These are phyloP conservation scores for Biancaea sappan DNA, from an alignment of 306 rosid genomes.

Conservation along the genomic window DNA sequence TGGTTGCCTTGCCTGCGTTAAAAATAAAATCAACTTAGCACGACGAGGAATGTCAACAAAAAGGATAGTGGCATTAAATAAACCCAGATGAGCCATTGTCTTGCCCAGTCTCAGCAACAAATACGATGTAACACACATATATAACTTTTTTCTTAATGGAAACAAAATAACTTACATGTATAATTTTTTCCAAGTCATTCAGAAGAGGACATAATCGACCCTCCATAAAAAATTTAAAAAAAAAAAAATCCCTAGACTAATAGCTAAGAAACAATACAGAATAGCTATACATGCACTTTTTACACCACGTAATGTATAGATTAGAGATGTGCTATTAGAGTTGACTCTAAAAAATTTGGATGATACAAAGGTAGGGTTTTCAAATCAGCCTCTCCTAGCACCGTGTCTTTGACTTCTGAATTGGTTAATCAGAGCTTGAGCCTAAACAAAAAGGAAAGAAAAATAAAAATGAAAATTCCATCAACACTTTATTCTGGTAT, in stretches of 20 bases:
- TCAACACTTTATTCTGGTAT: constrained; percentile 10
- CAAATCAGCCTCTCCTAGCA: constrained; percentile 75
- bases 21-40: too few relatives aligned
- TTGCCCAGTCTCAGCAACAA: too few relatives aligned
- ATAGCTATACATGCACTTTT: constrained; percentile 54
- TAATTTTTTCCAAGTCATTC: constrained; percentile 41
- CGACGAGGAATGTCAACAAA: too few relatives aligned
- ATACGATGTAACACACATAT: too few relatives aligned
- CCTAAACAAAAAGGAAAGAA: constrained; percentile 57
- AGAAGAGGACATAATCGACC: constrained; percentile 45
- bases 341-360: constrained; percentile 48
- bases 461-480: constrained; percentile 25
- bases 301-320: constrained; percentile 46
- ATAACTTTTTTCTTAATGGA: not conserved
- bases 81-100: too few relatives aligned
- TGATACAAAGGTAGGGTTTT: constrained; percentile 15
- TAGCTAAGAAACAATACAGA: constrained; percentile 47
- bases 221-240: constrained; percentile 44
- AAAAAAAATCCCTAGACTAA: constrained; percentile 49
- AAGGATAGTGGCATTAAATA: too few relatives aligned
- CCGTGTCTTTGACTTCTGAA: constrained; percentile 93
- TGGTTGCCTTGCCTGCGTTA: too few relatives aligned
- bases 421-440: constrained; percentile 83
- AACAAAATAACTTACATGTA: constrained; percentile 41
- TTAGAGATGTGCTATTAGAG: constrained; percentile 46